phyloP scores from a whole-genome alignment of 768 basidiomycete genomes.

The Pisolithus sp. region DNA sequence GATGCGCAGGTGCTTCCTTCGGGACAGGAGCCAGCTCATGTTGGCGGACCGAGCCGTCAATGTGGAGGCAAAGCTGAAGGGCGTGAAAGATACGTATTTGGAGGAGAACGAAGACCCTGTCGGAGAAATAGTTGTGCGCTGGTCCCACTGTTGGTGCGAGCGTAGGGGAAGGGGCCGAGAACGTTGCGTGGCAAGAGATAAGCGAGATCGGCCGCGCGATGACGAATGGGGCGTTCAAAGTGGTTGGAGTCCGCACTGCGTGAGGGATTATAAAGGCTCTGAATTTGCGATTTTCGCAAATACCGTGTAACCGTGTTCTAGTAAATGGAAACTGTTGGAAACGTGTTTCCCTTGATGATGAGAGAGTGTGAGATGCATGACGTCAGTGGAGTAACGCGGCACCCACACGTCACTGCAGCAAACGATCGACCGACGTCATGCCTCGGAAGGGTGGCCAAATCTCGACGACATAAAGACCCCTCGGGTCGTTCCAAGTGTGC shows the following conservation, averaged over 20 bases:
- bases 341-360: not conserved
- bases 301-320: not conserved
- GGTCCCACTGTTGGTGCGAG: constrained; percentile 63
- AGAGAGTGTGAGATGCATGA: not conserved
- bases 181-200: constrained; percentile 39
- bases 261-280: not conserved
- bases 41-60: constrained; percentile 83
- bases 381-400: not conserved
- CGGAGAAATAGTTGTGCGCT: constrained; percentile 54
- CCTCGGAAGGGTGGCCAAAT: not conserved
- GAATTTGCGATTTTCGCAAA: not conserved
- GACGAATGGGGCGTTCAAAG: constrained; percentile 61
- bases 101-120: constrained; percentile 62
- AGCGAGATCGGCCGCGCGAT: constrained; percentile 43
- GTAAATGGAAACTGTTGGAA: not conserved
- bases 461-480: not conserved
- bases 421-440: not conserved
- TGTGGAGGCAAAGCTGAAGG: constrained; percentile 74
- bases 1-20: constrained; percentile 73
- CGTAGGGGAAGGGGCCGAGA: constrained; percentile 35
- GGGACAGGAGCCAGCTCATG: constrained; percentile 36
- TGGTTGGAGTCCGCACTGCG: constrained; percentile 11
- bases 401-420: not conserved
- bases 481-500: not conserved
- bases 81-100: constrained; percentile 56